Evolutionary conservation across 2,329 filamentous ascomycete genomes (phyloP).

Genomic region (Pseudogymnoascus sp.): DNA sequence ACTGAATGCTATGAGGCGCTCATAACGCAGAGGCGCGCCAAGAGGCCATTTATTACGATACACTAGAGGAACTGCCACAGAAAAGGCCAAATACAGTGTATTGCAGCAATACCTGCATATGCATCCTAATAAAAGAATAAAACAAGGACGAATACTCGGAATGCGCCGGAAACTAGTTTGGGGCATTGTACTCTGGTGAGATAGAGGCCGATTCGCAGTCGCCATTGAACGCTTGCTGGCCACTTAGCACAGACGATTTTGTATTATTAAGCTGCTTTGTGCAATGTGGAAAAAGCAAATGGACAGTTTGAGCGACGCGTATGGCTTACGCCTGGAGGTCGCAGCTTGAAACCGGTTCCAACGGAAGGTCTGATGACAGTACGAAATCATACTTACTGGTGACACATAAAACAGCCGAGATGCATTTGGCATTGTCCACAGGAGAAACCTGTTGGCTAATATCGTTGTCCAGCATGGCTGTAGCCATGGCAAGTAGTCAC

Average conservation of each 20-base stretch:
- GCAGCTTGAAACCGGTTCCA: background rate
- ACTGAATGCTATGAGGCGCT: background rate
- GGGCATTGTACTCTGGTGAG: background rate
- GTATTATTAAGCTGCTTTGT: background rate
- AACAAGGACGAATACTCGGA: background rate
- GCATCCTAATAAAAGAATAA: background rate
- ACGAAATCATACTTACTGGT: background rate
- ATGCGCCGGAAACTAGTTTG: background rate
- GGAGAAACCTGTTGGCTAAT: background rate
- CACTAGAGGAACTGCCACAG: background rate
- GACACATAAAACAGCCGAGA: background rate
- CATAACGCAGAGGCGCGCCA: background rate
- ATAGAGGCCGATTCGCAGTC: background rate
- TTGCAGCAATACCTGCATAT: background rate
- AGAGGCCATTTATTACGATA: background rate
- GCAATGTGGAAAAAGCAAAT: background rate
- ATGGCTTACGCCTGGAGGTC: background rate
- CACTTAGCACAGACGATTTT: background rate
- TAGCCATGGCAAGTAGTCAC: background rate
- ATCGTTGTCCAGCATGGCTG: background rate
- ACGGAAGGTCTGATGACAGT: background rate
- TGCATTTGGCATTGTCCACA: background rate
- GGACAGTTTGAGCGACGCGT: background rate
- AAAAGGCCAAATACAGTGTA: background rate
- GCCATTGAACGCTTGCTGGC: background rate